Evolutionary conservation across 2,329 filamentous ascomycete genomes (phyloP), one percentile per base, ranked within the genome.

Genomic region (Exophiala bonariae): DNA sequence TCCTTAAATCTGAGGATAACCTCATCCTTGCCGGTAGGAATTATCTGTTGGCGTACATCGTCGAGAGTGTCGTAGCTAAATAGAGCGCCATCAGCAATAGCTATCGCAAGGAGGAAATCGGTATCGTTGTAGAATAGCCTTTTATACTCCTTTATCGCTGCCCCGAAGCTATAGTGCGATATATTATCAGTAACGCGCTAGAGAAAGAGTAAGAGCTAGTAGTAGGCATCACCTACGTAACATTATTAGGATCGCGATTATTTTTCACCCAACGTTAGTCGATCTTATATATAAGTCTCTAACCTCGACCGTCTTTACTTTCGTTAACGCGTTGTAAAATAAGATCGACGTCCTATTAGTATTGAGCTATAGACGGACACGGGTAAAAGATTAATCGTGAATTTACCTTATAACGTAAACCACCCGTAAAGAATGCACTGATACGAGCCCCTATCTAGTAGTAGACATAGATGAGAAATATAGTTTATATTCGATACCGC

Each of bases 231-330:
- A 44, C 42, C 17, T 38, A 49, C 41, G 26, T 22, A 11, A 47
- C 31, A 22, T 51, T 44, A 17, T 52, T 41, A 14, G 47, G 50
- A 26, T 56, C 53, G 18, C 49, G 46, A 20, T 54, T 56, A 22
- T 50, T 52, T 43, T 54, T 56, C 13, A 54, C 51, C 36, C 14
- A 56, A 6, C 54, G 44, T 40, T 56, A 35, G 30, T 49, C 41
- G 23, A 54, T 20, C 36, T 52, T 56, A 33, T 49, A 52, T 28
- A 56, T 42, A n/a, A 48, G 11, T 23, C 45, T 51, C 51, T 35
- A 54, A 17, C 18, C 18, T 14, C 44, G 30, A 18, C 35, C 34
- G 35, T 38, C 9, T 26, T 33, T 36, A 10, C 5, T 17, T 23
- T 18, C 38, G 13, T 22, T n/a, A n/a, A 36, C 32, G 19, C 47